Conservation (phyloP, 2,329 filamentous ascomycete genomes). For the Colletotrichum coccodes region DNA sequence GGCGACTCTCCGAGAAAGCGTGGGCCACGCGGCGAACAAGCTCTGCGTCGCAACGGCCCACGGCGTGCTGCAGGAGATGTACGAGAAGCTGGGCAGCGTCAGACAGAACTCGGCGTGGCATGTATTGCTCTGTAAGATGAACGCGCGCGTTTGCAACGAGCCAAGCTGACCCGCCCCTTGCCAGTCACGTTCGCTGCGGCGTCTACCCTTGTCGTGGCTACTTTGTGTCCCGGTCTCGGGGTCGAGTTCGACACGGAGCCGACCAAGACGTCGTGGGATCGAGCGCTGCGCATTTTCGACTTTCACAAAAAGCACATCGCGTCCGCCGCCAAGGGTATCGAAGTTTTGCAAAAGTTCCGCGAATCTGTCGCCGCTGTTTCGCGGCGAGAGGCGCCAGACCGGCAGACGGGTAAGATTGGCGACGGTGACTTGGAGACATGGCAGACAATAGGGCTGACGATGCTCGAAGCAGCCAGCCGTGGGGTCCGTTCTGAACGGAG, state of each 20-base stretch:
- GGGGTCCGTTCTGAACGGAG: no score
- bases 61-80: slow-evolving; percentile 1
- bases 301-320: slow-evolving; percentile 5
- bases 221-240: not conserved
- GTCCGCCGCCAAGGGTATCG: not conserved
- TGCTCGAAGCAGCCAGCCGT: no score
- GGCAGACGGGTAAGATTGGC: not conserved
- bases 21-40: not conserved
- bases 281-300: not conserved
- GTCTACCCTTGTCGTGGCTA: not conserved
- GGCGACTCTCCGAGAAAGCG: not conserved
- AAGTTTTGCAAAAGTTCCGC: slow-evolving; percentile 7
- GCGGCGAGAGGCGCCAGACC: not conserved
- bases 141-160: rapidly evolving
- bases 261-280: not conserved
- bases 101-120: slow-evolving; percentile 20
- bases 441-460: no score
- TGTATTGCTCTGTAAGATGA: not conserved
- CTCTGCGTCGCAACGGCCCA: slow-evolving; percentile 16
- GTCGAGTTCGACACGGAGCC: slow-evolving; percentile 12
- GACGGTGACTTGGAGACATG: no score
- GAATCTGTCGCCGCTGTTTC: not conserved
- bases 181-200: slow-evolving; percentile 10
- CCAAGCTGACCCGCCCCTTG: no score
- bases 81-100: slow-evolving; percentile 1